These are phyloP conservation scores for Aspergillus ochraceus DNA, from an alignment of 2,329 filamentous ascomycete genomes.

Conservation along the genomic window DNA sequence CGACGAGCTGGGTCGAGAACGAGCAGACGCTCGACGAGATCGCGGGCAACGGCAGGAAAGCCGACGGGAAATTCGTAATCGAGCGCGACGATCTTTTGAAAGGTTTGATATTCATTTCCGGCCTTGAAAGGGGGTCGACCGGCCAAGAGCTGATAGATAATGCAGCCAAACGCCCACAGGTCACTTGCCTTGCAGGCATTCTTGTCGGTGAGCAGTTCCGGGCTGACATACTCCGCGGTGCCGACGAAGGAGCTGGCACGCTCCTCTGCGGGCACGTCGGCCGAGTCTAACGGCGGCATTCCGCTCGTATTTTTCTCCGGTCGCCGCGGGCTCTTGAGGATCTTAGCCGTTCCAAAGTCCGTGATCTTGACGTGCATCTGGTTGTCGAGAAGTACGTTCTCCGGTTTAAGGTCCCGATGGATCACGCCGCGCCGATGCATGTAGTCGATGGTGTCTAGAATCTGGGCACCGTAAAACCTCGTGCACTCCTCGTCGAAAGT, in stretches of 20 bases:
- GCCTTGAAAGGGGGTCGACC: slow-evolving; percentile 97
- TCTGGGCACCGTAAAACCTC: slow-evolving; percentile 91
- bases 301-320: slow-evolving; percentile 46
- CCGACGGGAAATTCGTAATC: slow-evolving; percentile 91
- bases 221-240: slow-evolving; percentile 96
- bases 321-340: slow-evolving; percentile 62
- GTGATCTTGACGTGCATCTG: slow-evolving; percentile 99
- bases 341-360: slow-evolving; percentile 97
- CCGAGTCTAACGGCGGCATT: slow-evolving; percentile 49
- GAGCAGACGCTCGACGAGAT: slow-evolving; percentile 85
- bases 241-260: slow-evolving; percentile 94
- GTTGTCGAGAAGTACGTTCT: slow-evolving; percentile 92
- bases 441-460: slow-evolving; percentile 92
- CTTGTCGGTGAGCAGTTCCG: slow-evolving; percentile 94
- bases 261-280: slow-evolving; percentile 63
- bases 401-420: slow-evolving; percentile 92
- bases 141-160: slow-evolving; percentile 92
- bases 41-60: slow-evolving; percentile 81
- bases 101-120: slow-evolving; percentile 92
- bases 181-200: slow-evolving; percentile 97
- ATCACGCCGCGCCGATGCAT: slow-evolving; percentile 98
- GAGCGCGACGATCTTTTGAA: slow-evolving; percentile 93
- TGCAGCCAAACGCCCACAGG: slow-evolving; percentile 97
- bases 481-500: slow-evolving; percentile 96
- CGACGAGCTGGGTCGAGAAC: slow-evolving; percentile 84